phyloP scores from a whole-genome alignment of 2,329 filamentous ascomycete species.

The Botryotinia convoluta region DNA sequence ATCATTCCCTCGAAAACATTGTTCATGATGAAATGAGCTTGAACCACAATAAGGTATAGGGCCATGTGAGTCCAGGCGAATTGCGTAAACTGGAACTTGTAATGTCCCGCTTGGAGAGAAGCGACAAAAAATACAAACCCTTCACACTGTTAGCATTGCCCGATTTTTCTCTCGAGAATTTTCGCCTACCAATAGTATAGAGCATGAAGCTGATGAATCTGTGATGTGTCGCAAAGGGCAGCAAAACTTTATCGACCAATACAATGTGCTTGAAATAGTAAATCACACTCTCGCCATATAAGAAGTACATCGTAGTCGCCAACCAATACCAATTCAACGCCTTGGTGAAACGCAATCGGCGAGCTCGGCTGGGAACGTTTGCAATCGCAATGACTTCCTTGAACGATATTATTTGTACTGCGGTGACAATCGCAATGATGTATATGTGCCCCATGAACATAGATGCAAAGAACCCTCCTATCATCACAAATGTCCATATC shows the following conservation, averaged over 20 bases:
- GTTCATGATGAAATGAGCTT: slow-evolving; percentile 99
- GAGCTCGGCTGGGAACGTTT: slow-evolving; percentile 86
- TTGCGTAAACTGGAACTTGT: slow-evolving; percentile 98
- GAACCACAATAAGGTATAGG: slow-evolving; percentile 93
- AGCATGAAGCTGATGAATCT: slow-evolving; percentile 98
- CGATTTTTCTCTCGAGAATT: background rate
- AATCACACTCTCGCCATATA: slow-evolving; percentile 98
- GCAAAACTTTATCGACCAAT: slow-evolving; percentile 85
- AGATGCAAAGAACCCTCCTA: slow-evolving; percentile 82
- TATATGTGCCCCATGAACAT: slow-evolving; percentile 98
- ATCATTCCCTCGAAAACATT: slow-evolving; percentile 99
- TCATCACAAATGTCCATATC: slow-evolving; percentile 98
- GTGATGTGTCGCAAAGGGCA: slow-evolving; percentile 94
- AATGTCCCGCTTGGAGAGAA: slow-evolving; percentile 91
- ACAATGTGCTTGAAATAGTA: slow-evolving; percentile 99
- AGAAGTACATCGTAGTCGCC: slow-evolving; percentile 98
- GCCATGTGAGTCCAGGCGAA: slow-evolving; percentile 99
- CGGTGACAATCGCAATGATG: slow-evolving; percentile 89
- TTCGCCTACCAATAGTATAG: slow-evolving; percentile 83
- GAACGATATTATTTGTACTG: slow-evolving; percentile 94
- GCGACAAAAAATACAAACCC: slow-evolving; percentile 98
- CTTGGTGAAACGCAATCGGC: slow-evolving; percentile 90
- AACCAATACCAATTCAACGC: slow-evolving; percentile 99
- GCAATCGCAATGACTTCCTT: slow-evolving; percentile 99
- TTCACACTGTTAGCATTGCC: slow-evolving; percentile 43